These are phyloP conservation scores for Onygenales sp. DNA, from an alignment of 2,329 filamentous ascomycete genomes.

Conservation along the genomic window DNA sequence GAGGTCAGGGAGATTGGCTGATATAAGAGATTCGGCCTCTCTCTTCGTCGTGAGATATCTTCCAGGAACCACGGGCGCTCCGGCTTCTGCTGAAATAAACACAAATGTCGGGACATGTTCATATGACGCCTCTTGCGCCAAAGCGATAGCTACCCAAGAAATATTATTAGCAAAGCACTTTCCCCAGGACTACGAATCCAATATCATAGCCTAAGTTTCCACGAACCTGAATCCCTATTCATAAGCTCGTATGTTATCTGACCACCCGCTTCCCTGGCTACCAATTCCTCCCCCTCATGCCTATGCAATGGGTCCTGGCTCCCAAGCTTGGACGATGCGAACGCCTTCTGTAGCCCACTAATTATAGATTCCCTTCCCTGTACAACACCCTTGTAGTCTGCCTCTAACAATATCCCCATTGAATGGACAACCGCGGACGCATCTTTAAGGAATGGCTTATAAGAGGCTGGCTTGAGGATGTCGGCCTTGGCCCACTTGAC, in stretches of 20 bases:
- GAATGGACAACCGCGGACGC: constrained; percentile 85
- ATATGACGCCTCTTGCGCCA: constrained; percentile 65
- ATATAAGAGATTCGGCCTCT: constrained; percentile 72
- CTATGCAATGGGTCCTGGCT: constrained; percentile 63
- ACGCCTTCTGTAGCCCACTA: constrained; percentile 66
- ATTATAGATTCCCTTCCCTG: constrained; percentile 76
- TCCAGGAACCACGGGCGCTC: constrained; percentile 71
- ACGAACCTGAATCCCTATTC: constrained; percentile 69
- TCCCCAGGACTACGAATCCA: not conserved
- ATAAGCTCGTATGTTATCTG: constrained; percentile 94
- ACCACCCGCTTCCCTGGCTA: constrained; percentile 56
- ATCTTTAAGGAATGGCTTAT: constrained; percentile 63
- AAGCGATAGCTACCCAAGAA: constrained; percentile 56
- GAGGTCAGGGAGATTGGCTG: constrained; percentile 62
- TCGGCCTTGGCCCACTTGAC: constrained; percentile 85
- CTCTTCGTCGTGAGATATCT: constrained; percentile 89
- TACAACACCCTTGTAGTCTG: constrained; percentile 91
- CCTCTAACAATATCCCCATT: constrained; percentile 93
- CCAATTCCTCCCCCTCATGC: constrained; percentile 50
- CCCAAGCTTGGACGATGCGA: constrained; percentile 53
- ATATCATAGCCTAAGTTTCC: not conserved
- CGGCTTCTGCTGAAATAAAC: constrained; percentile 81
- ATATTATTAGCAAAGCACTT: constrained; percentile 4
- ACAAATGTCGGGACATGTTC: constrained; percentile 62
- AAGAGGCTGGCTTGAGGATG: constrained; percentile 72